Evolutionary conservation across 2,329 filamentous ascomycete genomes (phyloP), one percentile per base, ranked within the genome.

Genomic region (Cordyceps farinosa): DNA sequence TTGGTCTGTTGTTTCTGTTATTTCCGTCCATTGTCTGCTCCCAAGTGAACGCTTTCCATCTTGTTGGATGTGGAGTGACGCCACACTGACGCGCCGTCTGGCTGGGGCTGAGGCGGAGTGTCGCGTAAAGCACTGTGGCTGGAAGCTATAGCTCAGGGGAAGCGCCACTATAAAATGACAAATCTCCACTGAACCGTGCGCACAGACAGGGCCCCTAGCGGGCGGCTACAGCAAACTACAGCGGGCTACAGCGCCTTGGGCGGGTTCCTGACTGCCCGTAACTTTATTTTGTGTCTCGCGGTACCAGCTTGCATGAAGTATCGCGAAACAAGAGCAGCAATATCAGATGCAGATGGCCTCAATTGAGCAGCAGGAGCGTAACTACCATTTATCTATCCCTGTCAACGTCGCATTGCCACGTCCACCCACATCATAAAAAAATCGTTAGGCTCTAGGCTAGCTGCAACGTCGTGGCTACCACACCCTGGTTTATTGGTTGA

Each of bases 401-500:
- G n/a, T 38, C 54, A 47, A 15, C n/a, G 55, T n/a, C 36, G 32
- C 44, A 50, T 30, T 50, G 44, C 15, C 53, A 32, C 15, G n/a
- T 44, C 47, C 42, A 22, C 42, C 8, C 27, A n/a, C 29, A 32
- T 60, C 45, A 51, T 44, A 29, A 27, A 45, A 60, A 60, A 52
- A 15, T 52, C 36, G 47, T 9, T 50, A 53, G 40, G 38, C 30
- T 36, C n/a, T 36, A n/a, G 47, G 50, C 58, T 32, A 42, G n/a
- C n/a, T 36, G 30, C 38, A 47, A 40, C 58, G 50, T 54, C 29
- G 58, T 47, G 50, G 58, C 47, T 30, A 47, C 58, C 40, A 17
- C 8, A 44, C 38, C 57, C 58, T 61, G 50, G n/a, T 61, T 61
- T 40, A 54, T 61, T 53, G 58, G 58, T 17, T 57, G 54, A 36